Evolutionary conservation across 768 basidiomycete species (phyloP).

Genomic region (Cyclocybe cylindracea): DNA sequence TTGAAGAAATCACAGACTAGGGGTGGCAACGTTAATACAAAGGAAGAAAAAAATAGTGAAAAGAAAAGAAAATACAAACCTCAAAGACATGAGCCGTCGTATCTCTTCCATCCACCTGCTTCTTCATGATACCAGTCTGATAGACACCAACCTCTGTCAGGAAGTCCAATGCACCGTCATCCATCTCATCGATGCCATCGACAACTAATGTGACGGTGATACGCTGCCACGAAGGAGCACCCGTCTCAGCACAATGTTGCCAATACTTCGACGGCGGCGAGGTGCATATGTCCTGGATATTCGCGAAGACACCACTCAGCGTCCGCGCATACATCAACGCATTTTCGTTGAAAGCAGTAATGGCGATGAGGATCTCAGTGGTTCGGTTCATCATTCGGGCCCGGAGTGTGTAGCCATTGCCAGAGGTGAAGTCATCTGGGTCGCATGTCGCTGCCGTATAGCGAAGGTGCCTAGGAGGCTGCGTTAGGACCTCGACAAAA

Average conservation of each 20-base stretch:
- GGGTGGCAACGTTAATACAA: not conserved
- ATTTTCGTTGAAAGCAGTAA: constrained; percentile 88
- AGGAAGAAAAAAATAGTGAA: not conserved
- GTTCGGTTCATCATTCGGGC: constrained; percentile 76
- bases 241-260: constrained; percentile 73
- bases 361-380: constrained; percentile 90
- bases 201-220: constrained; percentile 84
- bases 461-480: constrained; percentile 68
- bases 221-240: constrained; percentile 80
- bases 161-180: constrained; percentile 84
- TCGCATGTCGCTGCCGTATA: constrained; percentile 87
- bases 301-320: constrained; percentile 89
- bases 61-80: not conserved
- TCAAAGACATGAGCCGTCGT: constrained; percentile 91
- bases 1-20: not conserved
- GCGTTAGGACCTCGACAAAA: too few species aligned
- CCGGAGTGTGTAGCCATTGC: constrained; percentile 77
- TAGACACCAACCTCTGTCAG: constrained; percentile 86
- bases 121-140: constrained; percentile 91
- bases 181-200: constrained; percentile 88
- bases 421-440: constrained; percentile 78
- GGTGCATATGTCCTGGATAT: constrained; percentile 93
- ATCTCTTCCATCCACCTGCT: constrained; percentile 78
- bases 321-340: constrained; percentile 82
- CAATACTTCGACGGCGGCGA: constrained; percentile 90